Percentiles rank a stretch among this genome's conserved stretches.
Conservation (phyloP, 2,329 filamentous ascomycete genomes). For the Parascedosporium putredinis region DNA sequence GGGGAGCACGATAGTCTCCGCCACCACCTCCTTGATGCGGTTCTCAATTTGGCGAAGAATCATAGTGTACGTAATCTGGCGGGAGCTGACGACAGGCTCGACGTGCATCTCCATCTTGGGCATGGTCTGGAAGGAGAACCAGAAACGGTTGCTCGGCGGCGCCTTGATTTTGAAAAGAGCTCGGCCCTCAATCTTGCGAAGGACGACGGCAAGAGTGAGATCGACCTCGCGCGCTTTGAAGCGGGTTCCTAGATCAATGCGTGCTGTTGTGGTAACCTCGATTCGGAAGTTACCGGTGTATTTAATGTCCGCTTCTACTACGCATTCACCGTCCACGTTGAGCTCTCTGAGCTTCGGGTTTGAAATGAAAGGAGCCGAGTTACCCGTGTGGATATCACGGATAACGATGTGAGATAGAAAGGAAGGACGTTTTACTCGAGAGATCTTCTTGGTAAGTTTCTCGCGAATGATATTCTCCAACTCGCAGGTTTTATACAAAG, state of each 20-base stretch:
- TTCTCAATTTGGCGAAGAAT: conserved; percentile 92
- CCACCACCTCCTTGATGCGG: conserved; percentile 85
- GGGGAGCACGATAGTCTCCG: conserved; percentile 80
- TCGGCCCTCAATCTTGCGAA: conserved; percentile 80
- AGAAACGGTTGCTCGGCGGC: conserved; percentile 89
- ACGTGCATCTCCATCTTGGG: conserved; percentile 91
- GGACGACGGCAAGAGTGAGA: conserved; percentile 71
- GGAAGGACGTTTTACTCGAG: conserved; percentile 80
- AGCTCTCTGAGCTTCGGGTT: conserved; percentile 82
- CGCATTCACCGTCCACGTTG: conserved; percentile 82
- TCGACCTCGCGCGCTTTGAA: conserved; percentile 90
- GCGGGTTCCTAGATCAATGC: conserved; percentile 77
- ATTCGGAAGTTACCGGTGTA: conserved; percentile 85
- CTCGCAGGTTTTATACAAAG: conserved; percentile 73
- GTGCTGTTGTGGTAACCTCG: conserved; percentile 84
- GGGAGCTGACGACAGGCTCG: conserved; percentile 87
- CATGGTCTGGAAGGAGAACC: conserved; percentile 90
- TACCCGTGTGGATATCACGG: conserved; percentile 73
- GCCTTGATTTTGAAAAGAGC: conserved; percentile 81
- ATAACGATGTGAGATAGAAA: conserved; percentile 82
- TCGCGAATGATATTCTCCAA: conserved; percentile 68
- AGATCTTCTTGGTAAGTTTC: conserved; percentile 94
- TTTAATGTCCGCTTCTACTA: conserved; percentile 74
- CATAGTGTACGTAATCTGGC: conserved; percentile 89
- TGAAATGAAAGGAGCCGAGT: conserved; percentile 77